Base-by-base conservation (phyloP, 2,329 filamentous ascomycete genomes). In the Claviceps spartinae region DNA sequence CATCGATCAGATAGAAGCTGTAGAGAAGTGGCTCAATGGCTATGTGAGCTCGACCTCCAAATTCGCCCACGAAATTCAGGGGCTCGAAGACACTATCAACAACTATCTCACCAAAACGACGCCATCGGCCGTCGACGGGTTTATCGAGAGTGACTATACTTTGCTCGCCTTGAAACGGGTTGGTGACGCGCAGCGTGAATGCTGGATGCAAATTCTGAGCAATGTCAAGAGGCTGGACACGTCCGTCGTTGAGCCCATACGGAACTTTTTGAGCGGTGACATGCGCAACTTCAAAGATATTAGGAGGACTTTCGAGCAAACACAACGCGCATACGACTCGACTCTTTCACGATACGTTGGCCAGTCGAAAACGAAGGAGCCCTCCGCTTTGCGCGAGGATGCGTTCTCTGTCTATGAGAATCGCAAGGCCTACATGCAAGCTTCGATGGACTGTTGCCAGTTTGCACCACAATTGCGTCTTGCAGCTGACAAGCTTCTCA, bases 331-430 rank as follows among this genome's bases (percentile, higher is more conserved):
- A 3, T 95, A 90, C 62, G 93, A 98, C 65, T 78, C 79, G 51
- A 81, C 86, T 3, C 77, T 96, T 53, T 80, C 86, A 22, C 82
- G 90, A 54, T 97, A 95, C 63, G 78, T 89, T 5, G 75, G 79
- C 3, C 89, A 96, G 67, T 86, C 83, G 58, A 97, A 96, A 72
- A 84, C 88, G 5, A 98, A 97, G 69, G 93, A 98, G 67, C 81
- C 91, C 0, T 96, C 89, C 0, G 81, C 89, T 1, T 73, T 98
- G 52, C 79, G 93, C 54, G 93, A 98, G 67, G 93, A 98, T 68
- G 93, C 93, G 0, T 98, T 98, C 62, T 84, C 93, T 64, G 81
- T 97, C 40, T 93, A 95, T 64, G 93, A 97, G 72, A 86, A 88
- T 24, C 81, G 91, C 54, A 94, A 93, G 63, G 80, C 83, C 36